These are phyloP conservation scores for Penicillium sp. DNA, from an alignment of 2,329 filamentous ascomycete species.

Conservation along the genomic window DNA sequence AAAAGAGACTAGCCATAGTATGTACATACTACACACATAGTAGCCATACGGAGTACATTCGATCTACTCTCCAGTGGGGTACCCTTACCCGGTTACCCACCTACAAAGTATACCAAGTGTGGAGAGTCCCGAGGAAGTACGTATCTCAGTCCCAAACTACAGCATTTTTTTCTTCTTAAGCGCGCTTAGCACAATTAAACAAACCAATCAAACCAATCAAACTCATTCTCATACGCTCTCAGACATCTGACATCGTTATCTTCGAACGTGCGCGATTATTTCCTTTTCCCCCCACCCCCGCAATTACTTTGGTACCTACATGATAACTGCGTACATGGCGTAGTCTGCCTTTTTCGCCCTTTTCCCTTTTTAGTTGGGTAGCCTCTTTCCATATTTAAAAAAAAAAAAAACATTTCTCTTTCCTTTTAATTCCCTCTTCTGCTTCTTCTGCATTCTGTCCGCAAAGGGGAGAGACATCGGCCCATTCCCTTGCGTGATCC, in stretches of 20 bases:
- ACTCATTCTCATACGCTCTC: too few relatives aligned
- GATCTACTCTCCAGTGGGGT: background rate
- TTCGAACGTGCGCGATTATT: constrained; percentile 2
- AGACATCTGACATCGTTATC: background rate
- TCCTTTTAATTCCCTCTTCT: background rate
- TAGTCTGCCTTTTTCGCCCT: background rate
- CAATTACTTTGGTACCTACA: constrained; percentile 8
- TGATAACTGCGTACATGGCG: too few relatives aligned
- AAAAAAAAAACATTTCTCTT: too few relatives aligned
- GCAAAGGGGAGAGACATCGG: background rate
- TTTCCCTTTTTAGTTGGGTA: background rate
- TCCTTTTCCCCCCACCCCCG: constrained; percentile 7
- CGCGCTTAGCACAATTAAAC: constrained; percentile 25
- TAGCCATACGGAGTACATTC: background rate
- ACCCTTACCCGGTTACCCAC: background rate
- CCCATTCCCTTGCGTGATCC: constrained; percentile 6
- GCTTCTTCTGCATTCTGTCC: background rate
- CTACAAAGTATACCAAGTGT: background rate
- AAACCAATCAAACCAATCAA: too few relatives aligned
- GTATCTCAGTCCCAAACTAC: background rate
- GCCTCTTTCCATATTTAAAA: background rate
- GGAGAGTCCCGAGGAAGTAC: background rate
- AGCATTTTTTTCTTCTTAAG: constrained; percentile 20
- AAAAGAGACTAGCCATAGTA: too few relatives aligned
- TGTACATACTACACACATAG: too few relatives aligned